Evolutionary conservation across 1,284 basidiomycete species (phyloP), one percentile per base, ranked within the genome.

Genomic region (Inonotus obliquus): DNA sequence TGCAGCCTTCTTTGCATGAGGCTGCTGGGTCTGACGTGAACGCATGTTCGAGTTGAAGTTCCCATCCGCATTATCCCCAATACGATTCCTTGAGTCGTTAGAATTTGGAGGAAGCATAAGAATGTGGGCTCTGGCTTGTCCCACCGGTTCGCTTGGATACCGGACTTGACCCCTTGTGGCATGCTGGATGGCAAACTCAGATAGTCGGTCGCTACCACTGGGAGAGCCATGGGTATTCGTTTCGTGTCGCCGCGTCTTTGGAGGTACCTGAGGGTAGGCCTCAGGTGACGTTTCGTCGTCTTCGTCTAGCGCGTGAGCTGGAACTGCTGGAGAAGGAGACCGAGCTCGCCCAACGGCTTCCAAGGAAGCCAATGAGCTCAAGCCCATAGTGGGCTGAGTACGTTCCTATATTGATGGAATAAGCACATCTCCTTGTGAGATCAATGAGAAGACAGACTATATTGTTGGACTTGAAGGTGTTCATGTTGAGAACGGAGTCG

Each of bases 61-160:
- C n/a, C 58, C 41, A 14, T 45, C 44, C 4, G n/a, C 27, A 21
- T 54, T 53, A 29, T 45, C 37, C 10, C 5, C 49, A 32, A 17
- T 49, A 4, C 44, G 48, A 11, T 27, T 29, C 38, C 57, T 59
- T 6, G 48, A 35, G 37, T 27, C 45, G 29, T 29, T 49, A 11
- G 54, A 54, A 23, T 9, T 35, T 2, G 62, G 59, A 25, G 62
- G 62, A 37, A 63, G 59, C 37, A 53, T 60, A n/a, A 63, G 55
- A 10, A 53, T 63, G 48, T 60, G 62, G 25, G 62, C 62, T 7
- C 32, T 45, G 17, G 62, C 58, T 25, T 57, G 54, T 38, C 62
- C 62, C n/a, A 63, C 47, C 17, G 62, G 62, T 11, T 51, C 53
- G 39, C 62, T 63, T 29, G 51, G 58, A 45, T 63, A 63, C 14